Conservation (phyloP, 2,329 filamentous ascomycete genomes). For the Coniochaeta sp. region DNA sequence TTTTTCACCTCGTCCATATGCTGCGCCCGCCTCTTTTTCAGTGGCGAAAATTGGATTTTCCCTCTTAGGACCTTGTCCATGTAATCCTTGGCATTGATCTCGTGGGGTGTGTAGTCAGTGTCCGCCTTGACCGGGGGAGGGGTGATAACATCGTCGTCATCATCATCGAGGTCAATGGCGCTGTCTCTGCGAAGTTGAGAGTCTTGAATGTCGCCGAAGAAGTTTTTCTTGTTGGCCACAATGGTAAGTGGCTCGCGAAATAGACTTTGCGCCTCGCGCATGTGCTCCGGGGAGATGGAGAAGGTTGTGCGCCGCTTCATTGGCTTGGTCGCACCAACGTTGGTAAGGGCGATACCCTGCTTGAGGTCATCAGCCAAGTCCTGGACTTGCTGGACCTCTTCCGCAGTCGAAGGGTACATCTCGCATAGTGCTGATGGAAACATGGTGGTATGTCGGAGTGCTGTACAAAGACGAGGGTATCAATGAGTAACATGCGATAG, state of each 20-base stretch:
- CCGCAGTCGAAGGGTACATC: background rate
- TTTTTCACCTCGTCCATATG: background rate
- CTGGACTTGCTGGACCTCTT: background rate
- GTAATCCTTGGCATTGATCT: slow-evolving; percentile 2
- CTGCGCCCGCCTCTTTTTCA: background rate
- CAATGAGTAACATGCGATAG: background rate
- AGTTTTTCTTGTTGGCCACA: background rate
- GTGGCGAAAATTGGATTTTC: background rate
- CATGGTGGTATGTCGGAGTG: background rate
- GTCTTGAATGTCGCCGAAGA: background rate
- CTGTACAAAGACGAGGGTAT: background rate
- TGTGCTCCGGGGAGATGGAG: background rate
- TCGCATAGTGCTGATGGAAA: background rate
- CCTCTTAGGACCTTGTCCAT: slow-evolving; percentile 1
- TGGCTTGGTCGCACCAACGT: background rate
- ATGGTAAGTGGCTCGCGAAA: background rate
- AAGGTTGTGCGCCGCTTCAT: background rate
- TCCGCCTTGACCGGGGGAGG: background rate
- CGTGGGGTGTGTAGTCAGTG: slow-evolving; percentile 1
- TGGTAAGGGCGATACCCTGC: background rate
- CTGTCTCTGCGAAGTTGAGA: background rate
- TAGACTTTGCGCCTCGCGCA: background rate
- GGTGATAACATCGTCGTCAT: background rate
- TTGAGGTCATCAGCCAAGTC: background rate
- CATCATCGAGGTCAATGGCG: background rate